Evolutionary conservation across 2,329 filamentous ascomycete genomes (phyloP), one percentile per base, ranked within the genome.

Genomic region (Arthrobotrys pseudoclavata): DNA sequence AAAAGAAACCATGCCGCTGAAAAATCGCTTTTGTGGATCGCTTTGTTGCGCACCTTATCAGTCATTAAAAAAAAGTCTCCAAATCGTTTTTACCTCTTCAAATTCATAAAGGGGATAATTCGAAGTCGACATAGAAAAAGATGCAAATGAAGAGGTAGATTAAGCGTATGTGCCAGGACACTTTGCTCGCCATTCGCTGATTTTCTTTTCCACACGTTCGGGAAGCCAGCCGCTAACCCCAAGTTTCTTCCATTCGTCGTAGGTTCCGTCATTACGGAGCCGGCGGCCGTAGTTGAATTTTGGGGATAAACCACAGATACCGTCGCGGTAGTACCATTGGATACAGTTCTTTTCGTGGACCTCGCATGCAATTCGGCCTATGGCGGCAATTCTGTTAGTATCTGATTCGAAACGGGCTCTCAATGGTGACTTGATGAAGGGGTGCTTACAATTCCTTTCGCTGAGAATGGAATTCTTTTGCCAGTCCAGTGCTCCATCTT

Each of bases 281-380:
- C 74, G 74, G n/a, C 62, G 67, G 74, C 74, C 74, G 47, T 77
- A 77, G 48, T 71, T 71, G 40, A 77, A 13, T 40, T 77, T 77
- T 2, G 53, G 42, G 24, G 67, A 69, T n/a, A 77, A 10, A 24
- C 74, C 74, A 57, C 74, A 77, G 55, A 77, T 68, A 37, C 74
- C 74, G 10, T 66, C 60, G 34, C 74, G 63, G 26, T 50, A 77
- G 34, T 77, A 77, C 74, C 74, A 77, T 47, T 77, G 74, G 9
- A 77, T 52, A 9, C 74, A 77, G n/a, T 64, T 47, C 6, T 42
- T 55, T 9, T 68, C 24, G 24, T 77, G 47, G 34, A 62, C 61
- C 50, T 77, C 74, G 61, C 74, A 77, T 10, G 74, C 74, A 18
- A 77, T 61, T 62, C 74, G 74, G 20, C 74, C 74, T 77, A 15